Conservation (phyloP, 192 early-diverging fungal genomes). For the Rhizophlyctis rosea region DNA sequence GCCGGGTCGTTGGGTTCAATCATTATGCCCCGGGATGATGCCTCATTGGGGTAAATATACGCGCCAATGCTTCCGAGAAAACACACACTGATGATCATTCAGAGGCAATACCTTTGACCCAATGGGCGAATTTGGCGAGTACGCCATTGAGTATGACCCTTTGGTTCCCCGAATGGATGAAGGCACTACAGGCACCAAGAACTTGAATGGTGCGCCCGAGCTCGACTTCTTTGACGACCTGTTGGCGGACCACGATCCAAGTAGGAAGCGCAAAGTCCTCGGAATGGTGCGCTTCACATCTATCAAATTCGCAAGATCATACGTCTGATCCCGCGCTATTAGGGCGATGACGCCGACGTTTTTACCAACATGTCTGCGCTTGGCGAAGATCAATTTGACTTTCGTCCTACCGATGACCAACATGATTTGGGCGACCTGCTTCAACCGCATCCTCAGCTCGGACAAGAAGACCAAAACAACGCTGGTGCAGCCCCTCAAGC, state of each 20-base stretch:
- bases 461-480: neutral
- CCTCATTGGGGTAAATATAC: neutral
- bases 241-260: constrained; percentile 9
- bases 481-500: neutral
- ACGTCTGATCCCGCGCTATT: neutral
- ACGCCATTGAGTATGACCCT: neutral
- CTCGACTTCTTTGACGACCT: constrained; percentile 27
- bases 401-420: neutral
- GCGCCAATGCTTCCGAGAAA: neutral
- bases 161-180: neutral
- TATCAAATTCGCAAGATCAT: neutral
- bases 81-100: neutral
- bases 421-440: neutral
- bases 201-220: neutral
- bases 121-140: neutral
- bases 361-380: neutral
- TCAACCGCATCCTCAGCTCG: neutral
- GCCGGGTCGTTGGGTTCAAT: constrained; percentile 21
- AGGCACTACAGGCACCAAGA: neutral
- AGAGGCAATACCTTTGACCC: neutral
- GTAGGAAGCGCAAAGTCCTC: neutral
- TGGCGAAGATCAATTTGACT: neutral
- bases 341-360: neutral
- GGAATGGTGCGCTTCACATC: neutral
- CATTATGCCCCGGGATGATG: constrained; percentile 6